Base-by-base conservation (phyloP, 805 yeast genomes). In the Scheffersomyces spartinae region DNA sequence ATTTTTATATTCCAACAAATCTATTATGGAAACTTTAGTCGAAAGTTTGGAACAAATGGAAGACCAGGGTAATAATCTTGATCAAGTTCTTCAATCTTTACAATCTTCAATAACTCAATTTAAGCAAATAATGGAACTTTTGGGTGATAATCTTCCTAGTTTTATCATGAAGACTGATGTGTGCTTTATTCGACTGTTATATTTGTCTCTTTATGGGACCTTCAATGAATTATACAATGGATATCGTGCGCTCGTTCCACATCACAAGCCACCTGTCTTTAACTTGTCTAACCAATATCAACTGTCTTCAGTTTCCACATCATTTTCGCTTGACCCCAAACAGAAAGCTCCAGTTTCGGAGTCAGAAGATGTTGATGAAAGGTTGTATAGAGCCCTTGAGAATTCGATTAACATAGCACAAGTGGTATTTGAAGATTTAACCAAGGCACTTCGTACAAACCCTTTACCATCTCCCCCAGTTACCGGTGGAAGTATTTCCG, bases 401-500 rank as follows among this genome's bases (percentile, higher is more conserved):
- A 57, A 62, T 10, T 84, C 86, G 1, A 68, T 80, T 2, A 45
- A 61, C 9, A 68, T 79, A 27, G 86, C 94, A 2, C 80, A 73
- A 38, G 68, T 69, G n/a, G 94, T 83, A 2, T 76, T 79, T 39
- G 66, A 76, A 15, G 88, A 81, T 39, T 52, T 84, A 27, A 80
- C 76, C 16, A 59, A 66, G 30, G 82, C 81, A 0, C 72, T 79
- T 24, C 62, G 74, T 9, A 71, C 71, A 36, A 71, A 74, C 38
- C 83, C 85, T 0, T 52, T 70, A 12, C 72, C 62, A 6, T 42
- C 66, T 17, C 61, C 61, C 4, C 42, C 36, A 13, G 12, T 4
- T n/a, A 15, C 4, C 17, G 26, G 11, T 18, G 13, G 9, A 11
- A 21, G 37, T n/a, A 39, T n/a, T n/a, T n/a, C n/a, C n/a, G n/a